Evolutionary conservation across 345 rosid species (phyloP), one percentile per base, ranked within the genome.

Genomic region (Garcia nutans): DNA sequence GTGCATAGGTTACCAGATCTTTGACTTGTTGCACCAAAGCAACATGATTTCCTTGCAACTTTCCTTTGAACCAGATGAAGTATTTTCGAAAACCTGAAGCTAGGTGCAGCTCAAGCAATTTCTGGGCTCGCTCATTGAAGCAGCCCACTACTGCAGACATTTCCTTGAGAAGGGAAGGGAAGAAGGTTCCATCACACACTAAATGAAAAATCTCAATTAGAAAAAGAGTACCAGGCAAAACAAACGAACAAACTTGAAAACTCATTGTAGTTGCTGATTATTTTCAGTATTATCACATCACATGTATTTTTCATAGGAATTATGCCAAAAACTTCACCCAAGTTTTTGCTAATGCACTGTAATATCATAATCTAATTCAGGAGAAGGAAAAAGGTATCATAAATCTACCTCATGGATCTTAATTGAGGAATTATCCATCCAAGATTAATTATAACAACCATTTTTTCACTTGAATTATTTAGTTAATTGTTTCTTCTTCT

Each of bases 151-250:
- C 87, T 58, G 85, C 87, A 1, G 94, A 90, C 96, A 93, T 96
- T 76, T 93, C 98, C 69, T 80, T 82, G 11, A 87, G 83, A 77
- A 96, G 97, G 75, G 90, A 87, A 65, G 99, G 97, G 87, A 96
- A 96, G 86, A 96, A 96, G 69, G 89, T 91, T 45, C 90, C 98
- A 77, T 93, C 98, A 66, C 99, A 96, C 56, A 93, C 99, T 93
- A 70, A 83, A 76, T 24, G 71, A 31, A 20, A 17, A 74, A 70
- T 24, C 61, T 55, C 9, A 70, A 75, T 79, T 23, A 79, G 59
- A 0, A 52, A 26, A 9, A 22, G 26, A 24, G 19, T 3, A 57
- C 37, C 22, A 58, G 72, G 45, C 1, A 69, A 12, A 50, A 31
- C 23, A 2, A 44, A 70, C 8, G 59, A 1, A 15, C 19, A 23